These are phyloP conservation scores for Skeletonema grethae DNA, from an alignment of 108 stramenopile genomes.

Conservation along the genomic window DNA sequence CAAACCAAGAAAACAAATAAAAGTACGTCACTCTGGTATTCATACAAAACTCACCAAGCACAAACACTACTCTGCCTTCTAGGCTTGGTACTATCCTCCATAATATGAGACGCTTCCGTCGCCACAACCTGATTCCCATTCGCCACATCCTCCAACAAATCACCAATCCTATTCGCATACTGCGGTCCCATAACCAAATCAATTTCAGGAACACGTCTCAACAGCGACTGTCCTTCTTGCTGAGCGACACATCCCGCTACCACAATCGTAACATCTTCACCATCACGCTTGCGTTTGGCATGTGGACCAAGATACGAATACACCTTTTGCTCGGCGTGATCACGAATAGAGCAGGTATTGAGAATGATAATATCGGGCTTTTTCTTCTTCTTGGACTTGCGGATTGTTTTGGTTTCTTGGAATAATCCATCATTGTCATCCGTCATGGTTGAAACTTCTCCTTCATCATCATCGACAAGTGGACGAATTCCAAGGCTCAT, in stretches of 20 bases:
- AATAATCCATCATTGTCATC: constrained; percentile 16
- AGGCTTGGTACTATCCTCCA: constrained; percentile 95
- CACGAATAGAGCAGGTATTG: constrained; percentile 96
- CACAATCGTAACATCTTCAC: constrained; percentile 82
- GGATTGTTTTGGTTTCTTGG: constrained; percentile 5
- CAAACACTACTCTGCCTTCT: constrained; percentile 74
- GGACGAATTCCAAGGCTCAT: constrained; percentile 81
- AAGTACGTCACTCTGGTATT: background rate
- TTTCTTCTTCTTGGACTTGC: constrained; percentile 33
- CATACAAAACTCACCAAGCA: constrained; percentile 64
- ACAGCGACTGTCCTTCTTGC: constrained; percentile 83
- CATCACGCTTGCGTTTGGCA: constrained; percentile 61
- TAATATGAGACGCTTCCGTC: constrained; percentile 92
- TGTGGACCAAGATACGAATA: constrained; percentile 71
- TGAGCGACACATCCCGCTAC: constrained; percentile 92
- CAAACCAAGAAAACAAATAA: background rate
- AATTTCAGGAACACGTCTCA: constrained; percentile 82
- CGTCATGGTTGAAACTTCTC: constrained; percentile 8
- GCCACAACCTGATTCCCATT: constrained; percentile 96
- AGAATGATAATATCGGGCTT: constrained; percentile 89
- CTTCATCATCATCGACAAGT: constrained; percentile 14
- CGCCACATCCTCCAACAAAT: constrained; percentile 91
- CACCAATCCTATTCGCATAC: constrained; percentile 94
- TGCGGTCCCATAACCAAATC: constrained; percentile 93
- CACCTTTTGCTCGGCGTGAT: constrained; percentile 97